Evolutionary conservation across 352 stramenopile genomes (phyloP).

Genomic region (Pythium phragmitis): DNA sequence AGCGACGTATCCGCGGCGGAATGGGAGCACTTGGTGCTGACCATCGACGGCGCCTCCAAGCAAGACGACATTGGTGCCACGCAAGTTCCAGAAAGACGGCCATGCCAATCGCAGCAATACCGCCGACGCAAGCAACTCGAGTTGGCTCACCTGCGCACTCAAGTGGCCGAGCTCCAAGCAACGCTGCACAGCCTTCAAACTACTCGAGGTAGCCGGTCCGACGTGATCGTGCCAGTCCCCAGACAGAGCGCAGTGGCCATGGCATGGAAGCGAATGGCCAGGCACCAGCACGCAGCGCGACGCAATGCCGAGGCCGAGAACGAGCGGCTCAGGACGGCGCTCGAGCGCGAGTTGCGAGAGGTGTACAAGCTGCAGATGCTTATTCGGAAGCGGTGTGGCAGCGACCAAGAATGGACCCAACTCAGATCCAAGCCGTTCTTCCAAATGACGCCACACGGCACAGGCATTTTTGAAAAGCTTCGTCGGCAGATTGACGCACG

Average conservation of each 20-base stretch:
- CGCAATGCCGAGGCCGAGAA: not conserved
- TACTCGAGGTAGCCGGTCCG: not conserved
- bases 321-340: not conserved
- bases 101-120: not conserved
- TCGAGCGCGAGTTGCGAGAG: not conserved
- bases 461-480: not conserved
- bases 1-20: conserved; percentile 1
- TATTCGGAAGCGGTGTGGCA: not conserved
- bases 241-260: not conserved
- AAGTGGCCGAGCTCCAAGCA: not conserved
- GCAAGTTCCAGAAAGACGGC: not conserved
- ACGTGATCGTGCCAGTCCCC: no score
- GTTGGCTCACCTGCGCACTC: not conserved
- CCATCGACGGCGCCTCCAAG: not conserved
- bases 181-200: not conserved
- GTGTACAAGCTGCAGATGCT: not conserved
- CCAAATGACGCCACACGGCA: no score
- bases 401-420: not conserved
- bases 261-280: not conserved
- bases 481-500: not conserved
- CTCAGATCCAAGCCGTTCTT: not conserved
- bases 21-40: not conserved
- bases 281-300: not conserved
- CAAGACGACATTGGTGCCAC: not conserved
- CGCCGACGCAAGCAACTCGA: conserved; percentile 2